Base-by-base conservation (phyloP, 2,329 filamentous ascomycete genomes). In the Cordyceps pruinosa region DNA sequence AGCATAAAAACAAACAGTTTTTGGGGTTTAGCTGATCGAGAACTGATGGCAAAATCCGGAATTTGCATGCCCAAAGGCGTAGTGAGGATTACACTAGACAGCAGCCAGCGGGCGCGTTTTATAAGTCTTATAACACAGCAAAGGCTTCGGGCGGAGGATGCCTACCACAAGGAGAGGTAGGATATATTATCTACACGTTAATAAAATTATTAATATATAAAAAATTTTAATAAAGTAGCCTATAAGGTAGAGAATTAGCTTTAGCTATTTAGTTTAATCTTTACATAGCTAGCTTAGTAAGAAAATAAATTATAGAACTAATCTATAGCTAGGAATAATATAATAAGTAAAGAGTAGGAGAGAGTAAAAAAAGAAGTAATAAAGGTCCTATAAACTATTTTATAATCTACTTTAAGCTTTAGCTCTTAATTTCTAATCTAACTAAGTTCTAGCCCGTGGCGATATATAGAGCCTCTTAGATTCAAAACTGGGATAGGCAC, bases 351-450 rank as follows among this genome's bases (percentile, higher is more conserved):
- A 39, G 48, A 51, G 25, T 23, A 23, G 48, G 39, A 42, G 26
- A 44, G 23, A 44, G 50, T 34, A 17, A 45, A 9, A 45, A 15
- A 34, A 44, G 50, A 53, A 32, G 23, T 7, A 44, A 32, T n/a
- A 42, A 39, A 53, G 26, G 37, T 53, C 30, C 50, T 45, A 17
- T 19, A 13, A 26, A 53, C 50, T 53, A 53, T 53, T 53, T 44
- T 53, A 12, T 53, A 13, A 53, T 7, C 41, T 34, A 8, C 41
- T n/a, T 51, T 42, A 42, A 15, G 26, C 35, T 42, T 52, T 3
- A 52, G 17, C 49, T 52, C 23, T 23, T 52, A 8, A 52, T 52
- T 21, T 52, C 35, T 3, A 52, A 34, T 26, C 12, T 37, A 8
- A 49, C 47, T 7, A 49, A 49, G 19, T 17, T 42, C 4, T 25